These are phyloP conservation scores for Umbelopsis sp. DNA, from an alignment of 371 early-diverging fungal species.

Conservation along the genomic window DNA sequence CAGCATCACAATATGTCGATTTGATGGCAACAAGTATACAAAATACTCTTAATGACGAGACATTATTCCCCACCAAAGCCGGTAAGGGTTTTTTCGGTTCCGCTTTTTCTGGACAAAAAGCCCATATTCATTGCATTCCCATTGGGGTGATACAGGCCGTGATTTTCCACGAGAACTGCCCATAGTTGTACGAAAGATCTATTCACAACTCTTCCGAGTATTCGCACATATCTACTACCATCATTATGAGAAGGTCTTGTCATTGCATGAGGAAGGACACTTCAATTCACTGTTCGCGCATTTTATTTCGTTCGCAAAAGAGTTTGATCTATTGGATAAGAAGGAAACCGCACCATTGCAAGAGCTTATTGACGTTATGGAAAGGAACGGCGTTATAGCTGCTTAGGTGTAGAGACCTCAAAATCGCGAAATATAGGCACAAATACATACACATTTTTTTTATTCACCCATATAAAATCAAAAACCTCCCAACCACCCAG, in stretches of 20 bases:
- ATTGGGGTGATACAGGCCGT: constrained; percentile 36
- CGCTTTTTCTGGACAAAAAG: neutral
- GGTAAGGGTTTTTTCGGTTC: constrained; percentile 24
- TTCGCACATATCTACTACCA: constrained; percentile 93
- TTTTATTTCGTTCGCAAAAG: constrained; percentile 86
- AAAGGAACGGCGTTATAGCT: constrained; percentile 49
- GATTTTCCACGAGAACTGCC: constrained; percentile 87
- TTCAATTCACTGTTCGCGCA: constrained; percentile 95
- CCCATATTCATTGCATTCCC: neutral
- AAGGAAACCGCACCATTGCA: constrained; percentile 86
- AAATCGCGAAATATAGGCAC: too few species aligned
- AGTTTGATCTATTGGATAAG: constrained; percentile 90
- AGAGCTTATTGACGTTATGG: constrained; percentile 77
- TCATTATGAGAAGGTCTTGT: constrained; percentile 88
- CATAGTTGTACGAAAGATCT: constrained; percentile 68
- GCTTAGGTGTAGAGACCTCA: neutral
- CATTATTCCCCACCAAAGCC: constrained; percentile 81
- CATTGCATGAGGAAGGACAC: constrained; percentile 84
- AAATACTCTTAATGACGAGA: constrained; percentile 84
- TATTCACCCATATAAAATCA: too few species aligned
- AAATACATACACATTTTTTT: neutral
- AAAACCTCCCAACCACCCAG: too few species aligned
- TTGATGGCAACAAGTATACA: constrained; percentile 91
- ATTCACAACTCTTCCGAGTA: constrained; percentile 86
- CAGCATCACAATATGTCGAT: constrained; percentile 95